A percentile compares a stretch with the other conserved stretches of the same genome.
Evolutionary conservation across 768 basidiomycete genomes (phyloP).

Genomic region (Boletales sp.): DNA sequence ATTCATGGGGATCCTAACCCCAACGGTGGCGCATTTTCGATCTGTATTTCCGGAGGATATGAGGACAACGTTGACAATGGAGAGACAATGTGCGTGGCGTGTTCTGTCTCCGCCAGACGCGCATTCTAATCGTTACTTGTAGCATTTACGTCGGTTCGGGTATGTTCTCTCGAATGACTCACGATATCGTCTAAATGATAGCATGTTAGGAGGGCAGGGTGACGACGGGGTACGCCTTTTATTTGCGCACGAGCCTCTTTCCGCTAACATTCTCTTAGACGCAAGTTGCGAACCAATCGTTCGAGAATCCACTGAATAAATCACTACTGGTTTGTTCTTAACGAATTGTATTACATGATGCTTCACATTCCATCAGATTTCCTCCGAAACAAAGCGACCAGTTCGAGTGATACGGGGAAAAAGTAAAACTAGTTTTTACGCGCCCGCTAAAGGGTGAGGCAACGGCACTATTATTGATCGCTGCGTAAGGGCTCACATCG

Average conservation of each 20-base stretch:
- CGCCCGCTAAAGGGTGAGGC: conserved; percentile 23
- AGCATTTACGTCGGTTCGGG: conserved; percentile 36
- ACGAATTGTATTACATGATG: not conserved
- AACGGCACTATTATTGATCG: not conserved
- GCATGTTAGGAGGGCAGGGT: conserved; percentile 23
- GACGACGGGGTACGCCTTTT: conserved; percentile 8
- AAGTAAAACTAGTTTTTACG: conserved; percentile 7
- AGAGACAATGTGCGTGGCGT: conserved; percentile 32
- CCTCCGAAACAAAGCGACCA: conserved; percentile 25
- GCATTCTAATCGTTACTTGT: conserved; percentile 1
- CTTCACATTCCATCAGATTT: conserved; percentile 22
- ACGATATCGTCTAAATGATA: not conserved
- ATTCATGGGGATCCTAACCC: conserved; percentile 33
- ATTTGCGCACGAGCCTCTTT: not conserved
- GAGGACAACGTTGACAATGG: conserved; percentile 40
- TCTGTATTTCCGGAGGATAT: conserved; percentile 41
- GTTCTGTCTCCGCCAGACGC: not conserved
- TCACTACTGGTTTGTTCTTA: conserved; percentile 15
- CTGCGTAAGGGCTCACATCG: not conserved
- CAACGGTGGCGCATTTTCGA: conserved; percentile 35
- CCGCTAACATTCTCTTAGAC: conserved; percentile 11
- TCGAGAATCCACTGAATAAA: conserved; percentile 18
- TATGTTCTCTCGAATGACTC: not conserved
- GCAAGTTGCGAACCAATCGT: conserved; percentile 22
- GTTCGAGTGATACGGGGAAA: conserved; percentile 37